Base-by-base conservation (phyloP, 352 stramenopile genomes). In the Pythium phragmiticola region DNA sequence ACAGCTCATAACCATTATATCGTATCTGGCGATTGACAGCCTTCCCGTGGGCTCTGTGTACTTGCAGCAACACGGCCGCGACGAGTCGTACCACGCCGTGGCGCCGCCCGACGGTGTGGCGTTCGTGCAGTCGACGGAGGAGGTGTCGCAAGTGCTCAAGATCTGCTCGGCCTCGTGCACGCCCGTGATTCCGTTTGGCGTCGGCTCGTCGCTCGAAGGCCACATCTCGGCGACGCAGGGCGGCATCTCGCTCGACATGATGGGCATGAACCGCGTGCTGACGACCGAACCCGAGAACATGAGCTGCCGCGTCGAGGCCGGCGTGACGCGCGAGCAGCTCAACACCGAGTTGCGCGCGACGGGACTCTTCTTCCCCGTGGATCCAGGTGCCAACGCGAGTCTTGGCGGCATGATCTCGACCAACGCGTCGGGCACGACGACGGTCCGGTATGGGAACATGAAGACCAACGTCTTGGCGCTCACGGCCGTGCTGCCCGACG, bases 351-450 rank as follows among this genome's bases (percentile, higher is more conserved):
- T 98, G 45, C 82, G 82, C 8, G 82, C 85, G 13, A 95, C 88
- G 19, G 95, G 94, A 8, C 82, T 98, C 51, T 95, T 96, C 73
- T 99, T 99, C 73, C 83, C 96, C 7, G 91, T 99, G n/a, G 97
- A 99, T 70, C 97, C 97, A 1, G 97, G 97, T 47, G 95, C 97
- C 5, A 97, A 98, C 63, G 97, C 97, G 8, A 97, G 90, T 16
- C 75, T 99, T 21, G 97, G 97, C 23, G 96, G 96, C n/a, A 99
- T 99, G 96, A 82, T 90, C 52, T 80, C 89, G 7, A 97, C 88
- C 33, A 95, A 96, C 49, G 93, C 90, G 8, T 97, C 88, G 7
- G 90, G 90, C 34, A 96, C 88, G 5, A 97, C 89, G 11, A 96
- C 89, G 1, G 90, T 97, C 51, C 81, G 76, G 68, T 88, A 98